These are phyloP conservation scores for Astrephomene gubernaculifera DNA, from an alignment of 139 green algal species.

Conservation along the genomic window DNA sequence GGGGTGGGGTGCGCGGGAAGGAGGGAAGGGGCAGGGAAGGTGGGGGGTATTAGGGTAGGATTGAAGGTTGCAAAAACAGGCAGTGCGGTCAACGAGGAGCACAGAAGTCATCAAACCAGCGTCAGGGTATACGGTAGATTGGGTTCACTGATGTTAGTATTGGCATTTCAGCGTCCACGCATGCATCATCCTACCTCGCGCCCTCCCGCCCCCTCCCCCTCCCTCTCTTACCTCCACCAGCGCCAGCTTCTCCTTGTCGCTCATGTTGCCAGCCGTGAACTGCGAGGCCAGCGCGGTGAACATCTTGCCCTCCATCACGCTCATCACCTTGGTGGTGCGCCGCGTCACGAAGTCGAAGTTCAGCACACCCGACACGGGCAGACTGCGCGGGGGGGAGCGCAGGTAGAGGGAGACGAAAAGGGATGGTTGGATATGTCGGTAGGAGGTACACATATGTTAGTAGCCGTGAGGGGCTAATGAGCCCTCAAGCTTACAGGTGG, in stretches of 20 bases:
- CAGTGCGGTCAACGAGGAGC: too few relatives aligned
- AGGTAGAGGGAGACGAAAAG: not conserved
- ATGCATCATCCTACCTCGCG: not conserved
- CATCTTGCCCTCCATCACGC: constrained; percentile 52
- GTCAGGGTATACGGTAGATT: too few relatives aligned
- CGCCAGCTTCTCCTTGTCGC: constrained; percentile 67
- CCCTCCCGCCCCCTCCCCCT: not conserved
- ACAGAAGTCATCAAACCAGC: too few relatives aligned
- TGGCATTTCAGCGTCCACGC: too few relatives aligned
- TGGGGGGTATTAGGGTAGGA: too few relatives aligned
- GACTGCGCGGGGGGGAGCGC: constrained; percentile 7
- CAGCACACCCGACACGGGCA: constrained; percentile 56
- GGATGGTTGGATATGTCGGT: not conserved
- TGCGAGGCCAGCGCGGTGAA: constrained; percentile 58
- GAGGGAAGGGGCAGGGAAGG: too few relatives aligned
- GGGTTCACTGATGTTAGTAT: too few relatives aligned
- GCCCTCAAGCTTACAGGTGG: too few relatives aligned
- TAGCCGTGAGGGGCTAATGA: too few relatives aligned
- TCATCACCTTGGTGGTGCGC: constrained; percentile 34
- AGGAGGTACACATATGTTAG: too few relatives aligned
- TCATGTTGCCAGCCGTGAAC: constrained; percentile 53
- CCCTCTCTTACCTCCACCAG: constrained; percentile 60
- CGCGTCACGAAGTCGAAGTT: constrained; percentile 51
- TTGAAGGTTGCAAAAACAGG: too few relatives aligned
- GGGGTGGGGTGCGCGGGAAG: not conserved